Evolutionary conservation across 169 alveolate genomes (phyloP).

Genomic region (Plasmodium knowlesi): DNA sequence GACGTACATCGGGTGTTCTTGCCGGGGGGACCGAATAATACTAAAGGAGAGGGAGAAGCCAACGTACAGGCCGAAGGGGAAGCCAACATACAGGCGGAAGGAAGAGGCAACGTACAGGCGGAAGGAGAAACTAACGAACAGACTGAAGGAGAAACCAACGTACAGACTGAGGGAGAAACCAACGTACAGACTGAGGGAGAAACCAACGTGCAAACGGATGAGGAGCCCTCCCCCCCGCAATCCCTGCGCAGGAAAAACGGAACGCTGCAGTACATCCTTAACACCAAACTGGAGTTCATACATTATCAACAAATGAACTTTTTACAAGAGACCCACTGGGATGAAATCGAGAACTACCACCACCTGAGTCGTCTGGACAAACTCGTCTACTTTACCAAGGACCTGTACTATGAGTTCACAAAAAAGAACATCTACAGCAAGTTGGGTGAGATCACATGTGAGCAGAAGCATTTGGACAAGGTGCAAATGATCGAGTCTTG

Average conservation of each 20-base stretch:
- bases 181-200: neutral
- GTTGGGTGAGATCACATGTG: slow-evolving; percentile 63
- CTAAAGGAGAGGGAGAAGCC: neutral
- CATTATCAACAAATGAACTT: slow-evolving; percentile 44
- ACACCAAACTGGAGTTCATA: slow-evolving; percentile 65
- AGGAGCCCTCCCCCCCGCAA: neutral
- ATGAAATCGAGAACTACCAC: slow-evolving; percentile 56
- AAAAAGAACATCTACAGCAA: slow-evolving; percentile 42
- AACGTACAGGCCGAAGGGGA: neutral
- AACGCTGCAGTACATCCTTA: slow-evolving; percentile 38
- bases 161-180: neutral
- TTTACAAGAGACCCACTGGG: slow-evolving; percentile 57
- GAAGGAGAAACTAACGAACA: neutral
- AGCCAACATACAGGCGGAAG: neutral
- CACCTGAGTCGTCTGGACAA: slow-evolving; percentile 46
- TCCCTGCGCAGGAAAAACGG: slow-evolving; percentile 35
- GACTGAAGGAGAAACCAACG: neutral
- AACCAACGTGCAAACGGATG: neutral
- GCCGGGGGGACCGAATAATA: neutral
- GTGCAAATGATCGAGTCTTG: slow-evolving; percentile 53
- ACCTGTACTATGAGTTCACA: slow-evolving; percentile 58
- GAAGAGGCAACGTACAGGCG: neutral
- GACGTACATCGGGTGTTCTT: slow-evolving; percentile 2
- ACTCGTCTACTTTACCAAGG: slow-evolving; percentile 52
- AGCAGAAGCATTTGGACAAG: slow-evolving; percentile 68